Base-by-base conservation (phyloP, 2,329 filamentous ascomycete genomes). In the Aureobasidium lini region DNA sequence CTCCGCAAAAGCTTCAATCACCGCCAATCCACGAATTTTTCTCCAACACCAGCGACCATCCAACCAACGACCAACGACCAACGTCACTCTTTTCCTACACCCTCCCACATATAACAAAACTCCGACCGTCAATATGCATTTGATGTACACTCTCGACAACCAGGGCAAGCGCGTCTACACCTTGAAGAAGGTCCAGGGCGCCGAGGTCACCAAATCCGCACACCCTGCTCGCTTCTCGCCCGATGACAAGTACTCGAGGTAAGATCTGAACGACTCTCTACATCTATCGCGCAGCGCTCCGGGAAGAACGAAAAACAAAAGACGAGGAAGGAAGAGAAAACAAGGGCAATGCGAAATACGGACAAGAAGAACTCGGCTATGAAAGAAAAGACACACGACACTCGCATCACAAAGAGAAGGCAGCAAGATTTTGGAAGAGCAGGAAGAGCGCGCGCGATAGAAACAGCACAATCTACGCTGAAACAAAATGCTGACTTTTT, bases 141-240 rank as follows among this genome's bases (percentile, higher is more conserved):
- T 87, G 65, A 87, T 87, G 94, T 96, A 93, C 85, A 94, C 89
- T 64, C 79, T 92, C 77, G 88, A 91, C 75, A 75, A 82, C 67
- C 79, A 83, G 63, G 92, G 93, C 81, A 93, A 90, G 80, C 90
- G 93, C 74, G 78, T 88, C 70, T 99, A 97, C 83, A 97, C 94
- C 49, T 85, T 97, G 66, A 93, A 96, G 79, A 96, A 97, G 80
- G 84, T 95, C 66, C 68, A 79, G 62, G 81, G 85, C 68, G 88
- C 88, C 71, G 84, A 91, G 72, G 90, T 96, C 71, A 95, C 93
- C 74, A 96, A 95, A 82, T 94, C 89, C 57, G 94, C 94, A 60
- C 93, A 97, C 79, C 93, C 94, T 48, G 94, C 94, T 44, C 84
- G 94, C 67, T 99, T 97, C 81, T 96, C 90, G 48, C 94, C 94